Evolutionary conservation across 306 rosid species (phyloP), one percentile per base, ranked within the genome.

Genomic region (Trifolium fragiferum): DNA sequence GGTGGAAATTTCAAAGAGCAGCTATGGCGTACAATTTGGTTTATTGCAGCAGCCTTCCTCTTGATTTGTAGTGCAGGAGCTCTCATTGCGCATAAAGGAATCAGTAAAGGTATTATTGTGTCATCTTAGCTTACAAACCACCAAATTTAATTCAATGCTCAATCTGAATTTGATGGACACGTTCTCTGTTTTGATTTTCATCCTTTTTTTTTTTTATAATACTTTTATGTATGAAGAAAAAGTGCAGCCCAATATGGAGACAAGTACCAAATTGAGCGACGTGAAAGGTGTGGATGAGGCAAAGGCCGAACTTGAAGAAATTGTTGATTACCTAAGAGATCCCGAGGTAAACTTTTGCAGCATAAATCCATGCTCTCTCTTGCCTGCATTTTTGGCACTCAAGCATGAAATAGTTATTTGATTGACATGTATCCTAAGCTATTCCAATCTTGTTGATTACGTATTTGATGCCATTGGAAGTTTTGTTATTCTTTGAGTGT

Each of bases 261-360:
- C 92, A 12, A 91, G 80, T 75, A 91, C 98, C 55, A 93, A 83
- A 73, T 91, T 93, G 79, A 86, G 54, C 16, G 96, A 91, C 50
- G 97, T 89, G 60, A 89, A 91, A 84, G 98, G 97, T 49, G 92
- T 84, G 72, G 97, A 93, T 73, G 98, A 91, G 84, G 98, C 96
- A 14, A 93, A 93, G 84, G 87, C 89, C 15, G 98, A 91, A 80
- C 83, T 93, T 47, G 98, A 93, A 82, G 96, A 93, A 86, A 88
- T 93, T 62, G 97, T 93, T 78, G 90, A 86, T 85, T 88, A 91
- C 85, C 97, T 91, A 57, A 90, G 88, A 77, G 96, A 93, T 82
- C 98, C 98, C 2, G 87, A 89, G 96, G 97, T 91, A 74, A 67
- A 47, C 32, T 58, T 70, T 49, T 65, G 13, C 43, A 5, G 49